phyloP scores from a whole-genome alignment of 176 grass and related monocot species.

The Juncus inflexus region DNA sequence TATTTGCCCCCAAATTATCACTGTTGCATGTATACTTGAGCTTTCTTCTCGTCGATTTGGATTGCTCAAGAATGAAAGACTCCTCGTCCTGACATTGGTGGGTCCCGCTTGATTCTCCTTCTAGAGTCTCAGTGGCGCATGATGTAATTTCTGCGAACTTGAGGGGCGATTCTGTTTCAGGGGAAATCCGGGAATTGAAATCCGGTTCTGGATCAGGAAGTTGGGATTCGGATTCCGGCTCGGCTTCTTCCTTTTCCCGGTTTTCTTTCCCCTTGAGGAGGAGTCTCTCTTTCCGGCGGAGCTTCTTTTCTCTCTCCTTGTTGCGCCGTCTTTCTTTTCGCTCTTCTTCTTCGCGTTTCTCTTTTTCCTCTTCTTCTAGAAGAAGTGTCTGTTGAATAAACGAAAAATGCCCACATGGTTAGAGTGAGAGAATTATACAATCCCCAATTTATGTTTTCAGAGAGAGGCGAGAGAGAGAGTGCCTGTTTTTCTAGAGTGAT shows the following conservation, averaged over 20 bases:
- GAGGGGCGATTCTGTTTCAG: constrained; percentile 9
- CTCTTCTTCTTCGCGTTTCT: constrained; percentile 86
- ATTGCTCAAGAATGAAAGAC: constrained; percentile 48
- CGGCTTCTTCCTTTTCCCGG: constrained; percentile 45
- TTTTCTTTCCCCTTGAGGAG: constrained; percentile 64
- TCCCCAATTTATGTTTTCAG: not conserved
- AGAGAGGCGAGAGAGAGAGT: constrained; percentile 16
- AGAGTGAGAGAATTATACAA: constrained; percentile 8
- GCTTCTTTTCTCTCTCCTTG: constrained; percentile 95
- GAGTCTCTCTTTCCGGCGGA: constrained; percentile 83
- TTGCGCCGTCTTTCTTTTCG: constrained; percentile 71
- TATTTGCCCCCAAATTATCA: constrained; percentile 3
- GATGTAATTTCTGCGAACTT: constrained; percentile 16
- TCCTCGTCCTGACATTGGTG: constrained; percentile 33
- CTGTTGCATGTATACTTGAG: constrained; percentile 48
- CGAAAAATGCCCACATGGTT: constrained; percentile 3
- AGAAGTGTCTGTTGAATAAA: constrained; percentile 58
- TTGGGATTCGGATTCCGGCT: constrained; percentile 35
- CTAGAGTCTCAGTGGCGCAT: constrained; percentile 2
- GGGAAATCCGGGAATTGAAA: constrained; percentile 16
- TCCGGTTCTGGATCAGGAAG: not conserved
- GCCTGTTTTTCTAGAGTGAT: constrained; percentile 98
- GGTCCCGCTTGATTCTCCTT: constrained; percentile 10
- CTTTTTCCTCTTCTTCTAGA: constrained; percentile 97
- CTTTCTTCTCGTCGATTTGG: constrained; percentile 51